Evolutionary conservation across 805 yeast genomes (phyloP), one percentile per base, ranked within the genome.

Genomic region (Zygotorulaspora sp.): DNA sequence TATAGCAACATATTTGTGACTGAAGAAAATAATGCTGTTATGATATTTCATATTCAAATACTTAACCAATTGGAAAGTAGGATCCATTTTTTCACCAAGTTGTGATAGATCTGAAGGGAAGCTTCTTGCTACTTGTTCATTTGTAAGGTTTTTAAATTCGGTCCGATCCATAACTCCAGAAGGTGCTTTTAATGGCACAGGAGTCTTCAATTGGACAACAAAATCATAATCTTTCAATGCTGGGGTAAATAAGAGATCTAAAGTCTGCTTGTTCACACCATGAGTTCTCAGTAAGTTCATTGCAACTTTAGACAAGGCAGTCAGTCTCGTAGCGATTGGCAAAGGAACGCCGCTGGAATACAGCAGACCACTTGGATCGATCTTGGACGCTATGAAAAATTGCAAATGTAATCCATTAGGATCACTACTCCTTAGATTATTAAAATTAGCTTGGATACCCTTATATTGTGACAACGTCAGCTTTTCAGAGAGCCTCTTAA

Each of bases 201-300:
- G 63, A 10, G 73, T 62, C 47, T 72, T 74, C 35, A 88, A 64
- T 32, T 73, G 69, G 43, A 92, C 71, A 10, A 80, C 80, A 49
- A 92, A 78, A 56, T 90, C 95, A 58, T 81, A 92, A 62, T 90
- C 97, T 41, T 74, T 71, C 37, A 83, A 66, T 0, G 95, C 87
- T 1, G 97, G 89, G 0, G 83, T 77, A 62, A 89, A 92, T 29
- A 87, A 61, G 29, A 75, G 57, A 30, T 71, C 73, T 22, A 83
- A 53, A 2, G 72, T 70, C 35, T 66, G 63, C 27, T 60, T 51
- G 35, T 48, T 58, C 12, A 67, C 30, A 2, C 78, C 80, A 36
- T 70, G 70, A 0, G 62, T 61, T 36, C 68, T 69, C 14, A 80
- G 59, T 39, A 83, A 57, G 13, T 72, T 70, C 27, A 76, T 62